Percentiles rank a stretch among this genome's conserved stretches.
Conservation (phyloP, 495 filamentous ascomycete genomes). For the Physcia stellaris region DNA sequence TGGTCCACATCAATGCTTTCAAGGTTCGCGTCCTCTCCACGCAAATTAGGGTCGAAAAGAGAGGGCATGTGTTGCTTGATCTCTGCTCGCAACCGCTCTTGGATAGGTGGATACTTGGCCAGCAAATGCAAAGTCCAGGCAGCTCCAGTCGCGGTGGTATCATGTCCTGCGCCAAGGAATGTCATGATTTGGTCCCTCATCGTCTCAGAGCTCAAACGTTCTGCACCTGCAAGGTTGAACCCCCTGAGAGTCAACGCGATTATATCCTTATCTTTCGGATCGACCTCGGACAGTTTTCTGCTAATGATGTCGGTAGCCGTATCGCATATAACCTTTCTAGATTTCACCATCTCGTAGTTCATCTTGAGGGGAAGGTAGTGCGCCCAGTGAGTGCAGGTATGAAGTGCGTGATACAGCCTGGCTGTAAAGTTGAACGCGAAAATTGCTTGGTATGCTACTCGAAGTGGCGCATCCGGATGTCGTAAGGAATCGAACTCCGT, state of each 20-base stretch:
- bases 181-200: slow-evolving; percentile 38
- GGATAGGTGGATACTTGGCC: slow-evolving; percentile 14
- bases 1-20: slow-evolving; percentile 15
- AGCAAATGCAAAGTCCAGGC: slow-evolving; percentile 18
- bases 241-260: slow-evolving; percentile 30
- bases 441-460: slow-evolving; percentile 29
- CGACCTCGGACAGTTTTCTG: slow-evolving; percentile 21
- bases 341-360: slow-evolving; percentile 29
- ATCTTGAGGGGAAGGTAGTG: slow-evolving; percentile 30
- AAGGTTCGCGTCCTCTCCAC: slow-evolving; percentile 7
- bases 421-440: slow-evolving; percentile 31
- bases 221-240: slow-evolving; percentile 22
- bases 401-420: slow-evolving; percentile 27
- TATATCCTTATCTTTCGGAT: slow-evolving; percentile 28
- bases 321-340: slow-evolving; percentile 25
- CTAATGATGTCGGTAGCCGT: slow-evolving; percentile 24
- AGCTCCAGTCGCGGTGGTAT: slow-evolving; percentile 18
- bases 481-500: slow-evolving; percentile 29
- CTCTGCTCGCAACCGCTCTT: slow-evolving; percentile 15
- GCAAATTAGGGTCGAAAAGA: slow-evolving; percentile 10
- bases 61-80: slow-evolving; percentile 15
- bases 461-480: slow-evolving; percentile 26
- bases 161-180: slow-evolving; percentile 18
- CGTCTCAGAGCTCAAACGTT: slow-evolving; percentile 25
- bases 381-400: slow-evolving; percentile 28